phyloP scores from a whole-genome alignment of 169 alveolate species.

The Eimeria brunetti region DNA sequence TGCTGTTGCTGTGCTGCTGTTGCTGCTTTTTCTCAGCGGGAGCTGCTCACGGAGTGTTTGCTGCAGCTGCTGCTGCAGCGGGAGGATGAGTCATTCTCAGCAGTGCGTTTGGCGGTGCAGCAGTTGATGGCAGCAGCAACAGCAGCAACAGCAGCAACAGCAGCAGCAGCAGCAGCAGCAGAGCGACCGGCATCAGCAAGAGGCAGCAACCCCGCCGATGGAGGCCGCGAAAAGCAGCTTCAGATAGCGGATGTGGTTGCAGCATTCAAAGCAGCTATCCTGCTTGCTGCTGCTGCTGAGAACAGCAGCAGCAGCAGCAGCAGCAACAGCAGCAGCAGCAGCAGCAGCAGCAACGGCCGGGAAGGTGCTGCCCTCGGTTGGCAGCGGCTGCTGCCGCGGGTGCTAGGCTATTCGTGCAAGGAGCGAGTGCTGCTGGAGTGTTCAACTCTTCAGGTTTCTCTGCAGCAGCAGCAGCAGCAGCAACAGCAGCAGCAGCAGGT shows the following conservation, averaged over 20 bases:
- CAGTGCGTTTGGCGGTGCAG: conserved; percentile 45
- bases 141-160: conserved; percentile 8
- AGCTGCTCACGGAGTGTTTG: conserved; percentile 54
- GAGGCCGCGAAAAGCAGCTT: background rate
- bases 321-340: conserved; percentile 31
- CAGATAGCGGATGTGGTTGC: conserved; percentile 10
- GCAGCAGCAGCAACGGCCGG: conserved; percentile 14
- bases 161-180: conserved; percentile 13
- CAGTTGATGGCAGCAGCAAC: conserved; percentile 40
- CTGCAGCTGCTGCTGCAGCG: conserved; percentile 62
- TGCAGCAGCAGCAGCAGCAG: conserved; percentile 43
- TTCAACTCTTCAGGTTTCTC: background rate
- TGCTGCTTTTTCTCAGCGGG: conserved; percentile 19
- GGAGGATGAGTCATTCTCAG: conserved; percentile 18
- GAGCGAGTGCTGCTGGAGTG: conserved; percentile 16
- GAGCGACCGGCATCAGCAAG: background rate
- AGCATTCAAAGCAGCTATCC: conserved; percentile 27
- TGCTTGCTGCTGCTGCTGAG: conserved; percentile 43
- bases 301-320: conserved; percentile 45
- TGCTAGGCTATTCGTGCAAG: background rate
- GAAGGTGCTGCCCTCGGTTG: conserved; percentile 31
- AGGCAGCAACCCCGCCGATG: background rate
- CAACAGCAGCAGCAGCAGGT: conserved; percentile 43
- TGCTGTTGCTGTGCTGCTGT: conserved; percentile 10
- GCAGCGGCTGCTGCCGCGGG: conserved; percentile 52